Evolutionary conservation across 306 rosid species (phyloP), one percentile per base, ranked within the genome.

Genomic region (Vigna radiata): DNA sequence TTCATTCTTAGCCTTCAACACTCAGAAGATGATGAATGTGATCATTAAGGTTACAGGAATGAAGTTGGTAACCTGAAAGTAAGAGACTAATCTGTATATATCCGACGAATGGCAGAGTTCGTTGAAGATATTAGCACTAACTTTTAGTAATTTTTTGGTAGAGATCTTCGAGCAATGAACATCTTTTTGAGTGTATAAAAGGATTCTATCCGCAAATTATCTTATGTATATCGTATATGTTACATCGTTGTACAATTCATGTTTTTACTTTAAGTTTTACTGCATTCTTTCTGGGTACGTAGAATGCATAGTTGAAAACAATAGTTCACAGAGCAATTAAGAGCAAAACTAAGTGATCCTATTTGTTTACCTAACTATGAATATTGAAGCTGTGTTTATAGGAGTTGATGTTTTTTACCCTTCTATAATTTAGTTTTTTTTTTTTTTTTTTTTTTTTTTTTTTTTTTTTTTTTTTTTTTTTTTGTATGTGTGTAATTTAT

Each of bases 21-120:
- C 43, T 68, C 80, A 76, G 68, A 64, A 16, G 55, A 65, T 66
- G 68, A 77, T 66, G 47, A 56, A 58, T 41, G 37, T 41, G 49
- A 39, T 55, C 1, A 68, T 55, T 2, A 77, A 44, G 69, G 16
- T 58, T 43, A 59, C 37, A 21, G 72, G 66, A 41, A 25, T 41
- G 48, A 73, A 37, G 25, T 27, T 41, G 55, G 36, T 43, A 12
- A 17, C 27, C 36, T 61, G 10, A 39, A 21, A 60, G 80, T 37
- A 36, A 72, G 80, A 58, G 47, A 67, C 47, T 44, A 60, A 69
- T 80, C 19, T 77, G 76, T 81, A 81, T 27, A 85, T 69, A 69
- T 70, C 25, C 18, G 8, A 52, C 7, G 17, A 36, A 37, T 66
- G 4, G 47, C 12, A 23, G 16, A 29, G 6, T 21, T 48, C 70